A percentile compares a stretch with the other conserved stretches of the same genome.
Conservation (phyloP, 176 grass and related monocot species). For the Raddia guianensis region DNA sequence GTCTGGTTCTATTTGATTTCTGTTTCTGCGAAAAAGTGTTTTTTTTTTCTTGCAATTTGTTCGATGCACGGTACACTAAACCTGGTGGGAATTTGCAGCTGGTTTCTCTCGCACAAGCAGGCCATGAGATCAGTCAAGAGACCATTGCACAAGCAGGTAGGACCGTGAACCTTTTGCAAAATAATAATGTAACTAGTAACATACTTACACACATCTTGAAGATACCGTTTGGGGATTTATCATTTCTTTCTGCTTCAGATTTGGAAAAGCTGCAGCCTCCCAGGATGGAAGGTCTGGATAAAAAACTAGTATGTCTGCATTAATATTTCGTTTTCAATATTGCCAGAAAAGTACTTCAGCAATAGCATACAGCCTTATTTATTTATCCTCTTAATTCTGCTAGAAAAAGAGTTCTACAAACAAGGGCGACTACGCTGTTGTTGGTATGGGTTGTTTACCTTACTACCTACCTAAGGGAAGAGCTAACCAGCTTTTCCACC, state of each 20-base stretch:
- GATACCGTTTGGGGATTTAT: neutral
- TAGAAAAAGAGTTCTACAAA: conserved; percentile 58
- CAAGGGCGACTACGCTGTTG: conserved; percentile 56
- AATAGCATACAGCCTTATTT: neutral
- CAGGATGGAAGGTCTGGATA: conserved; percentile 85
- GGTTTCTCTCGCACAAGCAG: conserved; percentile 71
- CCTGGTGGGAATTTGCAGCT: conserved; percentile 51
- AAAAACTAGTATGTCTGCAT: conserved; percentile 64
- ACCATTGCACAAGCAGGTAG: conserved; percentile 66
- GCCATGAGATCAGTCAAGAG: conserved; percentile 66
- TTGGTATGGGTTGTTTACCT: conserved; percentile 44
- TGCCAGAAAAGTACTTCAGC: conserved; percentile 1
- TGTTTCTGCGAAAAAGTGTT: neutral
- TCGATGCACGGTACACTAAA: neutral
- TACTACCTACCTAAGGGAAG: neutral
- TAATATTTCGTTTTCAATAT: conserved; percentile 3
- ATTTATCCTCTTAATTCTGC: neutral
- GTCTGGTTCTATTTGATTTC: conserved; percentile 8
- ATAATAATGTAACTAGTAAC: neutral
- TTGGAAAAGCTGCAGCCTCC: conserved; percentile 68
- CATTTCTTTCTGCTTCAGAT: conserved; percentile 49
- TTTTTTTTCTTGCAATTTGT: conserved; percentile 43
- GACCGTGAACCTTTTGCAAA: conserved; percentile 15
- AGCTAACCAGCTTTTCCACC: neutral
- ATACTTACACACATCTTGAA: neutral